Evolutionary conservation across 2,329 filamentous ascomycete species (phyloP).

Genomic region (Penicillium sp.): DNA sequence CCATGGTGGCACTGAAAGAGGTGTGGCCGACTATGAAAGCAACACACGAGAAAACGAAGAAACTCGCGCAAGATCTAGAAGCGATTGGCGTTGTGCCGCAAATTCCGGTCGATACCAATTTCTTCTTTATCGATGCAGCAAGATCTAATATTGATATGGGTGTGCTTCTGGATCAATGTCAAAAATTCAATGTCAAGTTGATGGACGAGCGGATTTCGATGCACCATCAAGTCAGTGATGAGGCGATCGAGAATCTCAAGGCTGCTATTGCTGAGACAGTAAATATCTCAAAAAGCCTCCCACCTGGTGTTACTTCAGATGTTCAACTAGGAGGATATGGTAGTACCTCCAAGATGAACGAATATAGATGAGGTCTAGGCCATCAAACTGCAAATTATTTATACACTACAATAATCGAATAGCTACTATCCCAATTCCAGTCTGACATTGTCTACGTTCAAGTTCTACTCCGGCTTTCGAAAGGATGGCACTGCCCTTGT

Average conservation of each 20-base stretch:
- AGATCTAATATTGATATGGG: slow-evolving; percentile 28
- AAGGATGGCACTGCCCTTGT: no score
- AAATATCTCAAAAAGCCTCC: slow-evolving; percentile 25
- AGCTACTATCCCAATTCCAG: no score
- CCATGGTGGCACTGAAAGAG: slow-evolving; percentile 71
- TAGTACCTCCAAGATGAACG: neutral
- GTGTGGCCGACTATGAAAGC: slow-evolving; percentile 52
- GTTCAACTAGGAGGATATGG: neutral
- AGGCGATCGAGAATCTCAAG: slow-evolving; percentile 36
- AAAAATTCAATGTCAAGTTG: slow-evolving; percentile 26
- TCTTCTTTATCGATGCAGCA: slow-evolving; percentile 28
- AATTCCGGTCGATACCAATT: slow-evolving; percentile 37
- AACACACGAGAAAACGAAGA: slow-evolving; percentile 28
- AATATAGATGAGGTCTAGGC: neutral
- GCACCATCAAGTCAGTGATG: slow-evolving; percentile 37
- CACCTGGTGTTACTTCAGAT: slow-evolving; percentile 20
- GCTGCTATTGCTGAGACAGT: slow-evolving; percentile 28
- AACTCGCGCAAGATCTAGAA: slow-evolving; percentile 23
- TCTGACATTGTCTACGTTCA: no score
- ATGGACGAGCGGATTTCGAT: slow-evolving; percentile 31
- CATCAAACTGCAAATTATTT: neutral
- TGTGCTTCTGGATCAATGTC: slow-evolving; percentile 29
- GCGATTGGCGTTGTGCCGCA: slow-evolving; percentile 56
- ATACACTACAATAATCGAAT: no score
- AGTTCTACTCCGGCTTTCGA: no score